Evolutionary conservation across 2,329 filamentous ascomycete species (phyloP), one percentile per base, ranked within the genome.

Genomic region (Myriosclerotinia duriaeana): DNA sequence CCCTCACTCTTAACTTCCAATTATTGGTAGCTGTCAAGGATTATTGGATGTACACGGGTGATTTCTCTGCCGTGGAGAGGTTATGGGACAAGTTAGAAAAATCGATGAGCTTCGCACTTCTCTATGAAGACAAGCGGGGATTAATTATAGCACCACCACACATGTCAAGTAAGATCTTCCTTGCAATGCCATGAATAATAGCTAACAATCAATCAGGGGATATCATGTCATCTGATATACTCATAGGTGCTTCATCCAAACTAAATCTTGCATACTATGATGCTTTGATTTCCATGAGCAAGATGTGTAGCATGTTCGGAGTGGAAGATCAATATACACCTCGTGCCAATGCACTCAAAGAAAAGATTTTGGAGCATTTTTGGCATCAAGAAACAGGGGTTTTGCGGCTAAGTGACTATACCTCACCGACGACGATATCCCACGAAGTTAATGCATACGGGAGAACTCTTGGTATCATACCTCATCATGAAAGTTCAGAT

Each of bases 11-110:
- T 1, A 46, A 17, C 22, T 59, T 59, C 1, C 40, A 59, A 34
- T 40, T 59, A 5, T n/a, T 59, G 40, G 55, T 59, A 46, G 55
- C 40, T 59, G 55, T 59, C 17, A 59, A 59, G 12, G 55, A 59
- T n/a, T 59, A 46, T 46, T 59, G 55, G 40, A 46, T 59, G 55
- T 59, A 59, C 26, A 34, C 55, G 3, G 55, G 55, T 8, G 55
- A 59, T 59, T 59, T 34, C 40, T 59, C 55, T 80, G 73, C 81
- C 78, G 60, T 82, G 82, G 20, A 89, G 78, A 4, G 87, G 85
- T 60, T 82, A 78, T 3, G 89, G 55, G 26, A 46, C 40, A 59
- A 59, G 40, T 30, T 59, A 40, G 55, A 58, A 20, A 58, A n/a
- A 46, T 58, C 55, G 3, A 46, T 58, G 40, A 30, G 20, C 46